A percentile compares a stretch with the other conserved stretches of the same genome.
Evolutionary conservation across 2,329 filamentous ascomycete genomes (phyloP).

Genomic region (Cladosporium oxysporum): DNA sequence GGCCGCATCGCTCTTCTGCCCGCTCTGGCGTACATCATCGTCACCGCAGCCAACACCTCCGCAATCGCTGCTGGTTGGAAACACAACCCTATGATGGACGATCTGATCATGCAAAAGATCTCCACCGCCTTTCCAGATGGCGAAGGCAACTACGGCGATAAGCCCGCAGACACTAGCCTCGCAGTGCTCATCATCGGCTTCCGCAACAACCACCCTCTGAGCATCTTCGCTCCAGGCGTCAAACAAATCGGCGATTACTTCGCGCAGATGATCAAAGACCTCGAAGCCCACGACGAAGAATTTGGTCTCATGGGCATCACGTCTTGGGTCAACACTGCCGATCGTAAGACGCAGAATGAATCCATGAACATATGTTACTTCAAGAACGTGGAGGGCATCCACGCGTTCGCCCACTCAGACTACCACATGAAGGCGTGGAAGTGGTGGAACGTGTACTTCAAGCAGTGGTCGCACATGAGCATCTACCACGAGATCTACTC

Average conservation of each 20-base stretch:
- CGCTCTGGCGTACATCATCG: constrained; percentile 37
- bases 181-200: constrained; percentile 45
- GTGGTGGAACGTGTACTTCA: constrained; percentile 47
- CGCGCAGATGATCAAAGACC: constrained; percentile 38
- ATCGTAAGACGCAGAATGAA: constrained; percentile 45
- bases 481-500: constrained; percentile 60
- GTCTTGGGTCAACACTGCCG: constrained; percentile 42
- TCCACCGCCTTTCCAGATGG: constrained; percentile 43
- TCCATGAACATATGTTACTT: constrained; percentile 54
- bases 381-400: constrained; percentile 49
- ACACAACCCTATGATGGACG: constrained; percentile 43
- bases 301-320: constrained; percentile 52
- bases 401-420: constrained; percentile 54
- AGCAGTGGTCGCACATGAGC: constrained; percentile 45
- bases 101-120: constrained; percentile 39
- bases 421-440: constrained; percentile 54
- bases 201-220: constrained; percentile 46
- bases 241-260: constrained; percentile 45
- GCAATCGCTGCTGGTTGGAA: constrained; percentile 39
- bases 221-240: constrained; percentile 50
- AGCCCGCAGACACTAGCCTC: constrained; percentile 36
- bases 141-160: constrained; percentile 34
- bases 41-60: constrained; percentile 38
- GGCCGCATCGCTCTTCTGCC: constrained; percentile 41
- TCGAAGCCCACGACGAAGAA: constrained; percentile 42